A percentile compares a stretch with the other conserved stretches of the same genome.
Conservation (phyloP, 2,329 filamentous ascomycete genomes). For the Hortaea sp. region DNA sequence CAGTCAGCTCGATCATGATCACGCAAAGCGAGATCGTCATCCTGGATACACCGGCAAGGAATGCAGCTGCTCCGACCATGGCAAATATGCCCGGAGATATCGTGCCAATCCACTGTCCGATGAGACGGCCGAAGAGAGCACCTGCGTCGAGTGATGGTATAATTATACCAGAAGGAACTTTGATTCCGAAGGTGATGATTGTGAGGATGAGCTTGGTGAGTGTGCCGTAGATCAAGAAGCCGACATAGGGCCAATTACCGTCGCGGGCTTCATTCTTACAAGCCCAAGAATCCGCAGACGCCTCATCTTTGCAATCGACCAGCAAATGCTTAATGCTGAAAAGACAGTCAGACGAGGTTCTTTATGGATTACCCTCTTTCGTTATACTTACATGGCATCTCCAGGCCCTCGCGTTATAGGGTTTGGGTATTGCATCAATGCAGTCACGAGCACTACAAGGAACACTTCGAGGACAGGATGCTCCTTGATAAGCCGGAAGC, state of each 20-base stretch:
- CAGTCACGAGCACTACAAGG: constrained; percentile 44
- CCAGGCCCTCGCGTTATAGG: constrained; percentile 45
- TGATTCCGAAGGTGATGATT: constrained; percentile 49
- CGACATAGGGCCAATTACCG: constrained; percentile 36
- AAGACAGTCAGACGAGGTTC: too few relatives aligned
- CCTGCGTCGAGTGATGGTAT: constrained; percentile 50
- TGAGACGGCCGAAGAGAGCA: constrained; percentile 47
- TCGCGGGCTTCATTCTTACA: constrained; percentile 38
- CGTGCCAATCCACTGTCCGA: constrained; percentile 35
- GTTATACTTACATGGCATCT: constrained; percentile 32
- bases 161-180: constrained; percentile 51
- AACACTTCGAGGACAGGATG: constrained; percentile 47
- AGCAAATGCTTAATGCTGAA: constrained; percentile 42
- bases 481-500: constrained; percentile 42
- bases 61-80: constrained; percentile 50
- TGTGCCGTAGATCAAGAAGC: constrained; percentile 44
- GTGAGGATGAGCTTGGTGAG: constrained; percentile 47
- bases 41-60: constrained; percentile 47
- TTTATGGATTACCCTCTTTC: too few relatives aligned
- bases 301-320: constrained; percentile 40
- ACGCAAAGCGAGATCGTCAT: constrained; percentile 51
- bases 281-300: constrained; percentile 34
- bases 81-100: constrained; percentile 51
- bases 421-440: constrained; percentile 47
- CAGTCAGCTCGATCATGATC: constrained; percentile 53